Conservation (phyloP, 192 early-diverging fungal genomes). For the Podila verticillata region DNA sequence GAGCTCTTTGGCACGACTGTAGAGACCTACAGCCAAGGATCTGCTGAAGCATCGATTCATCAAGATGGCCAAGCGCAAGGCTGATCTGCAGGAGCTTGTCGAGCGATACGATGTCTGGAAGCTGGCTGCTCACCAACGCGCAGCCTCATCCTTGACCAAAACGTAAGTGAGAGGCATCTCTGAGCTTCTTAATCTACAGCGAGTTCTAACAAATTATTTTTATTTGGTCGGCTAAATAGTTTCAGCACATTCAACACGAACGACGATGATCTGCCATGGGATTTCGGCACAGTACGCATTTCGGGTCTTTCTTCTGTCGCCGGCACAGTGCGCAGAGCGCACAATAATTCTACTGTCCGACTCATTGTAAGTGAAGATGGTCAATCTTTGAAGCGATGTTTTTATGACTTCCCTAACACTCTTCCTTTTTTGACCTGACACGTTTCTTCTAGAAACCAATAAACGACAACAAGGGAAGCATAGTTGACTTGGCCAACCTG, state of each 20-base stretch:
- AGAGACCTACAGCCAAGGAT: constrained; percentile 91
- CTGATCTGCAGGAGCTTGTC: constrained; percentile 85
- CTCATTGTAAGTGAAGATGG: constrained; percentile 8
- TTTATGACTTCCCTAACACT: background rate
- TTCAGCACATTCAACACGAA: constrained; percentile 50
- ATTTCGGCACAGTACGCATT: constrained; percentile 45
- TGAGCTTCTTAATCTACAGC: background rate
- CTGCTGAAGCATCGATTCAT: constrained; percentile 93
- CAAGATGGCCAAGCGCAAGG: constrained; percentile 80
- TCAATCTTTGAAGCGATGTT: background rate
- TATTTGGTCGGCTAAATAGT: background rate
- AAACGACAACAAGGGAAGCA: constrained; percentile 16
- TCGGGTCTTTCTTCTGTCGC: constrained; percentile 18
- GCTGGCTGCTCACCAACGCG: constrained; percentile 54
- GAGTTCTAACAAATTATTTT: background rate
- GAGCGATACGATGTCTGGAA: constrained; percentile 86
- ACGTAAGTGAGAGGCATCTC: constrained; percentile 16
- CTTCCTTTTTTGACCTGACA: background rate
- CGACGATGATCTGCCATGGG: constrained; percentile 47
- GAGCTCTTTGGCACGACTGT: background rate
- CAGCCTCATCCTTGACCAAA: constrained; percentile 41
- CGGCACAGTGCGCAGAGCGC: constrained; percentile 24
- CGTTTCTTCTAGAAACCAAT: constrained; percentile 10
- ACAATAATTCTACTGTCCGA: constrained; percentile 18
- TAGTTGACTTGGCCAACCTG: constrained; percentile 28